These are phyloP conservation scores for Xylaria digitata DNA, from an alignment of 2,329 filamentous ascomycete genomes.

Conservation along the genomic window DNA sequence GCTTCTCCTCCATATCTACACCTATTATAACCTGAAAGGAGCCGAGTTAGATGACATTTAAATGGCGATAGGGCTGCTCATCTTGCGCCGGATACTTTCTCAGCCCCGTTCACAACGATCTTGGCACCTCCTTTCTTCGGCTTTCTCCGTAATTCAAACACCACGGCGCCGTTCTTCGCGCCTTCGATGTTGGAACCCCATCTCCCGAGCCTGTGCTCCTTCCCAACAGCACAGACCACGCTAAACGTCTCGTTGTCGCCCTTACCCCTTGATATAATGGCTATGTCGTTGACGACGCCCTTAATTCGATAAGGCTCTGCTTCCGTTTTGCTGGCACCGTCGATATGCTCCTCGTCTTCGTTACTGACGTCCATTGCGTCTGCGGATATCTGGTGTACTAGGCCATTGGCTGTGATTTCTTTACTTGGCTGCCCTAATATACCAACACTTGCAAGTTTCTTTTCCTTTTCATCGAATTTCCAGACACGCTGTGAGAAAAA, in stretches of 20 bases:
- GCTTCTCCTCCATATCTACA: neutral
- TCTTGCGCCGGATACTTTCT: neutral
- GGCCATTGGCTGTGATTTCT: constrained; percentile 14
- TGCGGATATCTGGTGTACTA: constrained; percentile 42
- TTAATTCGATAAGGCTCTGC: constrained; percentile 57
- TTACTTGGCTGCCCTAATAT: constrained; percentile 63
- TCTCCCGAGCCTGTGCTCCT: constrained; percentile 84
- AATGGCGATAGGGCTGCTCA: neutral
- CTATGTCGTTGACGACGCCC: constrained; percentile 89
- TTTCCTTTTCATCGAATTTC: constrained; percentile 86
- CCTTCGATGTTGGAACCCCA: constrained; percentile 73
- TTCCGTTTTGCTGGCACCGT: constrained; percentile 31
- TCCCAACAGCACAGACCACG: constrained; percentile 86
- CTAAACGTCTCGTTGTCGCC: constrained; percentile 81
- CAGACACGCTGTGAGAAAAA: constrained; percentile 69
- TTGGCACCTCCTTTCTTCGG: constrained; percentile 12
- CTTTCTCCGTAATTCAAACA: constrained; percentile 76
- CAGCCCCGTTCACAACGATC: constrained; percentile 11
- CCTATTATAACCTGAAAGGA: neutral
- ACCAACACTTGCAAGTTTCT: constrained; percentile 78
- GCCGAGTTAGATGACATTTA: neutral
- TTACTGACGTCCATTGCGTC: constrained; percentile 46
- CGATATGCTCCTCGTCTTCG: constrained; percentile 37
- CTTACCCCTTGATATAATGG: constrained; percentile 81
- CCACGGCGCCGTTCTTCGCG: constrained; percentile 84